Evolutionary conservation across 1,284 basidiomycete species (phyloP).

Genomic region (Malassezia slooffiae): DNA sequence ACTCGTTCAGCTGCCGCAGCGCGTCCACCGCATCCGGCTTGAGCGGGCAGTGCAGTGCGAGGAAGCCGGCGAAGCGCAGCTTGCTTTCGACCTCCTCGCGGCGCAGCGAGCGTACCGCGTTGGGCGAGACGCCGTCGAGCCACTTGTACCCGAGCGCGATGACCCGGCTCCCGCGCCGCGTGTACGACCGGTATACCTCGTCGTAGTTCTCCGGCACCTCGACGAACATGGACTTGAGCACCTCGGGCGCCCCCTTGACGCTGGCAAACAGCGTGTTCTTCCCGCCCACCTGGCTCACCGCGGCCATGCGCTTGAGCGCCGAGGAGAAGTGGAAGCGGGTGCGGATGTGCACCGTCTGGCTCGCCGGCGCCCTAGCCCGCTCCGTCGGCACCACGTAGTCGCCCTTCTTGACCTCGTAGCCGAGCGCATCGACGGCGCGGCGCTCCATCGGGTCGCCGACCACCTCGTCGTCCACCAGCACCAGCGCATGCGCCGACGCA

Average conservation of each 20-base stretch:
- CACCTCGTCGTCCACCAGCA: constrained; percentile 75
- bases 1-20: constrained; percentile 41
- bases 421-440: constrained; percentile 79
- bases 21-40: constrained; percentile 40
- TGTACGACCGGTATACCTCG: constrained; percentile 43
- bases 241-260: constrained; percentile 45
- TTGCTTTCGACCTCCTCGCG: constrained; percentile 36
- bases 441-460: constrained; percentile 99
- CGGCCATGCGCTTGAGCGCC: constrained; percentile 44
- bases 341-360: constrained; percentile 29
- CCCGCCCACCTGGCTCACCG: constrained; percentile 31
- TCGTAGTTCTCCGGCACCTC: constrained; percentile 42
- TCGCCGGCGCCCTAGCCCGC: constrained; percentile 14
- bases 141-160: constrained; percentile 44
- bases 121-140: constrained; percentile 22
- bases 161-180: constrained; percentile 40
- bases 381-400: constrained; percentile 17
- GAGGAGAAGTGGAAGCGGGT: constrained; percentile 46
- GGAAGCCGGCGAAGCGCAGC: constrained; percentile 42
- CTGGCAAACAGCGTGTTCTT: constrained; percentile 28
- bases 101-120: constrained; percentile 25
- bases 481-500: constrained; percentile 87
- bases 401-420: constrained; percentile 77
- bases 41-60: constrained; percentile 46
- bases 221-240: constrained; percentile 38